A percentile compares a stretch with the other conserved stretches of the same genome.
Evolutionary conservation across 1,284 basidiomycete genomes (phyloP).

Genomic region (Naganishia cerealis): DNA sequence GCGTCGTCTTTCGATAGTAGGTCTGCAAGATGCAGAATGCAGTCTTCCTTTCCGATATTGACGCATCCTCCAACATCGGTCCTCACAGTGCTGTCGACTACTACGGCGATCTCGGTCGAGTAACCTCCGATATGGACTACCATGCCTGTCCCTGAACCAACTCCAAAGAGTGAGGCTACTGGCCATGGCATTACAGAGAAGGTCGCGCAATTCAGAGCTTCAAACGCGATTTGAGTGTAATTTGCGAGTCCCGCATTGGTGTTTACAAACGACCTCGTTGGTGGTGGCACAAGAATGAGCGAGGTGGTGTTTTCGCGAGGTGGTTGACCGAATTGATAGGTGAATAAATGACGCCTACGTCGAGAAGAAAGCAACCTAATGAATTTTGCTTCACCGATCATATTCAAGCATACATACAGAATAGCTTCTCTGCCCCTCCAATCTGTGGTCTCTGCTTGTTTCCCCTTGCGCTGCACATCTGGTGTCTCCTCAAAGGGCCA

Average conservation of each 20-base stretch:
- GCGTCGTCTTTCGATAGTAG: constrained; percentile 65
- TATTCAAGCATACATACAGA: constrained; percentile 62
- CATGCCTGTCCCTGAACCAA: constrained; percentile 73
- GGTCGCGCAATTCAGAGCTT: constrained; percentile 88
- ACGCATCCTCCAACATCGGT: constrained; percentile 64
- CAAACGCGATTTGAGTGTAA: constrained; percentile 89
- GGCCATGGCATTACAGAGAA: constrained; percentile 81
- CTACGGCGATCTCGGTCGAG: constrained; percentile 65
- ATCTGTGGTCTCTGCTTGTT: constrained; percentile 59
- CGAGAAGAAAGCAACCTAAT: neutral
- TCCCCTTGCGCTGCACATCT: constrained; percentile 55
- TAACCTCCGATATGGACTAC: constrained; percentile 80
- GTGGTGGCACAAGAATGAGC: constrained; percentile 45
- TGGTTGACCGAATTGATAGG: constrained; percentile 71
- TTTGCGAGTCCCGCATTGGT: constrained; percentile 71
- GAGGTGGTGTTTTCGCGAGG: constrained; percentile 70
- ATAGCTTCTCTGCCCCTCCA: constrained; percentile 90
- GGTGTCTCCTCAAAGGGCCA: constrained; percentile 77
- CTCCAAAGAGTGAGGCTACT: constrained; percentile 77
- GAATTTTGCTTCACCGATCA: constrained; percentile 5
- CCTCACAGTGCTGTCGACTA: constrained; percentile 74
- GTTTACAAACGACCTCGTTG: constrained; percentile 28
- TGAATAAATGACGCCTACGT: constrained; percentile 80
- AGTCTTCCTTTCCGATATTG: constrained; percentile 69
- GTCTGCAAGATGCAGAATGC: constrained; percentile 71